A percentile compares a stretch with the other conserved stretches of the same genome.
Evolutionary conservation across 495 filamentous ascomycete species (phyloP).

Genomic region (Aspergillus carlsbadensis): DNA sequence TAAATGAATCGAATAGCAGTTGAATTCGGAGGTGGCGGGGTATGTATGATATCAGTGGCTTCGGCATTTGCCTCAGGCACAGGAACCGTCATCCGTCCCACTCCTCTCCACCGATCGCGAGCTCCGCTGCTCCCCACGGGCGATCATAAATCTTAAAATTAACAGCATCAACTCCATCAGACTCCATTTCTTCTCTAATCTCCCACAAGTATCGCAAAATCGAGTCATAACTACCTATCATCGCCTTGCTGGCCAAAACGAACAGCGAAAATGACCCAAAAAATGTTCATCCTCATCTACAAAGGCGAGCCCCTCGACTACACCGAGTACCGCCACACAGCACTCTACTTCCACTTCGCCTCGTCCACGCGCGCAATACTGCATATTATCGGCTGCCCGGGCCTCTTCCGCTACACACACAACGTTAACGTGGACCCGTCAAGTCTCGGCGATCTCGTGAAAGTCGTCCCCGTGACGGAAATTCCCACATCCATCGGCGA

Average conservation of each 20-base stretch:
- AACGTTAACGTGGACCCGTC: constrained; percentile 37
- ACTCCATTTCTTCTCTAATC: too few relatives aligned
- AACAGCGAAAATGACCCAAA: constrained; percentile 16
- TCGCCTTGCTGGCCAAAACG: neutral
- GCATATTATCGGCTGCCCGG: constrained; percentile 28
- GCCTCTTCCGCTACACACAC: constrained; percentile 29
- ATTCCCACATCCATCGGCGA: constrained; percentile 20
- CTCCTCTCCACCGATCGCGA: neutral
- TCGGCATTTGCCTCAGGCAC: too few relatives aligned
- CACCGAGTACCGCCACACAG: constrained; percentile 34
- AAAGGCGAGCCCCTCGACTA: constrained; percentile 31
- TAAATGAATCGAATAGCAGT: neutral
- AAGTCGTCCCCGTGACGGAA: constrained; percentile 21
- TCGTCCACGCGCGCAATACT: constrained; percentile 17
- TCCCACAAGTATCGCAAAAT: too few relatives aligned
- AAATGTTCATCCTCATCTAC: constrained; percentile 28
- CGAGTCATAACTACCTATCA: neutral
- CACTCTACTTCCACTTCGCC: constrained; percentile 27
- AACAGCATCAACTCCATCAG: too few relatives aligned
- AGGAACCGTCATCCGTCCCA: too few relatives aligned
- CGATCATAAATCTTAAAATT: too few relatives aligned
- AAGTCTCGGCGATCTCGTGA: constrained; percentile 57
- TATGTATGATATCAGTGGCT: too few relatives aligned
- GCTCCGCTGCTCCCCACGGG: too few relatives aligned
- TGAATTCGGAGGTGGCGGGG: too few relatives aligned